Evolutionary conservation across 1,139 yeast species (phyloP).

Genomic region (Sugiyamaella japonica): DNA sequence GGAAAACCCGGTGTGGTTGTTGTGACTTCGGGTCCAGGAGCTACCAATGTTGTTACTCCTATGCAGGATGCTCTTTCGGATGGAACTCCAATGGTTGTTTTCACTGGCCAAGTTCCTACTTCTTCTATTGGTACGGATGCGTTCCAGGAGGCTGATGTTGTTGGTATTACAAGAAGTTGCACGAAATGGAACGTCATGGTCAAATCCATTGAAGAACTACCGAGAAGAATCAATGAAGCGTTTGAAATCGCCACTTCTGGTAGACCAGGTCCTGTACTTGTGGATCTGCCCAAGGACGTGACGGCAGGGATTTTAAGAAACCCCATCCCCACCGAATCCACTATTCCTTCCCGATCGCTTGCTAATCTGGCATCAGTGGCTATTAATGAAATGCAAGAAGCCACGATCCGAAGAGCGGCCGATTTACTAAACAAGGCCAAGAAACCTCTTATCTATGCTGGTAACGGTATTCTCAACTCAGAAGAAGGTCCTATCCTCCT

Average conservation of each 20-base stretch:
- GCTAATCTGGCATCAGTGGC: slow-evolving; percentile 69
- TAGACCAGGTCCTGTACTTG: slow-evolving; percentile 97
- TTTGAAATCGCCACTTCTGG: slow-evolving; percentile 95
- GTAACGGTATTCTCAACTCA: slow-evolving; percentile 82
- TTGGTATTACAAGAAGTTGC: slow-evolving; percentile 95
- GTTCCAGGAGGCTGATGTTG: slow-evolving; percentile 97
- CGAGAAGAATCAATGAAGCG: slow-evolving; percentile 94
- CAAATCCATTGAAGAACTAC: slow-evolving; percentile 88
- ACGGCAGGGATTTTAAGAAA: slow-evolving; percentile 86
- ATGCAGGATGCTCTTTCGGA: slow-evolving; percentile 97
- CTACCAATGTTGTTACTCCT: slow-evolving; percentile 95
- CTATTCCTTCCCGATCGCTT: slow-evolving; percentile 81
- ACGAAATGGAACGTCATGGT: slow-evolving; percentile 99
- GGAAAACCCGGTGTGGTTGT: slow-evolving; percentile 99
- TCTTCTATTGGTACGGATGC: slow-evolving; percentile 96
- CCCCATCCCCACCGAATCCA: slow-evolving; percentile 81
- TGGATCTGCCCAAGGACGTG: slow-evolving; percentile 96
- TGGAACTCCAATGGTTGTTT: slow-evolving; percentile 97
- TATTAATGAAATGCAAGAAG: slow-evolving; percentile 72
- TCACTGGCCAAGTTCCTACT: slow-evolving; percentile 96
- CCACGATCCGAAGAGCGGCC: slow-evolving; percentile 77
- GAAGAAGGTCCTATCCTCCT: slow-evolving; percentile 78
- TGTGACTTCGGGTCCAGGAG: slow-evolving; percentile 98
- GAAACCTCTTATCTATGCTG: slow-evolving; percentile 86
- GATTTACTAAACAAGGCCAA: slow-evolving; percentile 75